Base-by-base conservation (phyloP, 495 filamentous ascomycete genomes). In the Xylaria curta region DNA sequence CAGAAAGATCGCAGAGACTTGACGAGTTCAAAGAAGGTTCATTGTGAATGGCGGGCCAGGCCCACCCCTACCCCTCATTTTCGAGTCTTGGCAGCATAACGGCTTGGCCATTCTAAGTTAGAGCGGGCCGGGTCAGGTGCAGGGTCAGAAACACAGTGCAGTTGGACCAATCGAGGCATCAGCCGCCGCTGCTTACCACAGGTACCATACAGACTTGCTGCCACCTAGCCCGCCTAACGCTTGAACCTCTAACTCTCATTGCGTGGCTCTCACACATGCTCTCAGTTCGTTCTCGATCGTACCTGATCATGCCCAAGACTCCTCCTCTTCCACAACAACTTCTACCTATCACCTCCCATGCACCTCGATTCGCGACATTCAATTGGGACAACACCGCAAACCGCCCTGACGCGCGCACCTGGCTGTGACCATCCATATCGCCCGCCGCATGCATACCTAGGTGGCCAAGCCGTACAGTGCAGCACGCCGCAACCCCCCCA, bases 11-110 rank as follows among this genome's bases (percentile, higher is more conserved):
- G 65, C 65, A 67, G 65, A 54, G 21, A 67, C 65, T 49, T 56
- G 65, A 51, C 65, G 1, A 26, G 13, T 66, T 47, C 24, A 12
- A 21, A 60, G 36, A 31, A 31, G 58, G 2, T 38, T n/a, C 49
- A 24, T 33, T 31, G 65, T 19, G 47, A 33, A 31, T 71, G 60
- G 69, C 46, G 7, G n/a, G 51, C 66, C 17, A 26, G 26, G 2
- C 40, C 49, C 54, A 42, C 44, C 21, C 19, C 19, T 49, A 71
- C 69, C 69, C 69, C 69, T 71, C 69, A 66, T 71, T 66, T 38
- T 33, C 21, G 36, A 47, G 31, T 49, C 60, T 63, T 65, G 69
- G 68, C 59, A 7, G 31, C 21, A 28, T 21, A 10, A 13, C 47
- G 36, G 53, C 69, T 66, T 66, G 54, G 60, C 69, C 28, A 0